Evolutionary conservation across 1,284 basidiomycete species (phyloP), one percentile per base, ranked within the genome.

Genomic region (Rhodotorula glutinis): DNA sequence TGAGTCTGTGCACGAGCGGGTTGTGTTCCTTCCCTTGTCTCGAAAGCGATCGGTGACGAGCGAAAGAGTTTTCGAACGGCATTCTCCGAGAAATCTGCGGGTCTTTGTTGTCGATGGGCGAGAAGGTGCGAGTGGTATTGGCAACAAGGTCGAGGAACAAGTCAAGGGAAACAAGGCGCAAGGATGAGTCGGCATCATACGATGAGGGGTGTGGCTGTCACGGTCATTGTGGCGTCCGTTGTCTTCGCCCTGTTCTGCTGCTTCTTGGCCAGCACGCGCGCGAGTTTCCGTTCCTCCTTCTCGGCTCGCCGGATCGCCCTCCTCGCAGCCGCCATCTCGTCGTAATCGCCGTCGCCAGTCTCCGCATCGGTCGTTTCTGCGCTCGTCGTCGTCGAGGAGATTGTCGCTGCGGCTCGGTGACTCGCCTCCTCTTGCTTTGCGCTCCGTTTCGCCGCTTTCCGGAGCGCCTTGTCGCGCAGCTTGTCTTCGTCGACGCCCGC

Each of bases 401-500:
- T n/a, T n/a, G n/a, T n/a, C n/a, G n/a, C n/a, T n/a, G n/a, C n/a
- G n/a, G n/a, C n/a, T n/a, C n/a, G n/a, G n/a, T n/a, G n/a, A n/a
- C n/a, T n/a, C n/a, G n/a, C n/a, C n/a, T n/a, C n/a, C n/a, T n/a
- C n/a, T n/a, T n/a, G n/a, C n/a, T 30, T 27, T 27, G 63, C 57
- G 11, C 25, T 29, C 43, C 55, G 33, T n/a, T 56, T 56, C 41
- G 57, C 59, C 29, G 57, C 56, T 5, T 58, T 57, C 21, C 62
- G 62, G 1, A 54, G 58, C 14, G 63, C 58, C 27, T 60, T 44
- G 29, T 62, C 57, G 25, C 62, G 58, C 33, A 43, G 38, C 30
- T 46, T 9, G 41, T n/a, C 14, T 30, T n/a, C 9, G 17, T n/a
- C 17, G 9, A 7, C 17, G 14, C 14, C 43, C 43, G 21, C 43